Base-by-base conservation (phyloP, 1,139 yeast genomes). In the Blastobotrys raffinosifermentans region DNA sequence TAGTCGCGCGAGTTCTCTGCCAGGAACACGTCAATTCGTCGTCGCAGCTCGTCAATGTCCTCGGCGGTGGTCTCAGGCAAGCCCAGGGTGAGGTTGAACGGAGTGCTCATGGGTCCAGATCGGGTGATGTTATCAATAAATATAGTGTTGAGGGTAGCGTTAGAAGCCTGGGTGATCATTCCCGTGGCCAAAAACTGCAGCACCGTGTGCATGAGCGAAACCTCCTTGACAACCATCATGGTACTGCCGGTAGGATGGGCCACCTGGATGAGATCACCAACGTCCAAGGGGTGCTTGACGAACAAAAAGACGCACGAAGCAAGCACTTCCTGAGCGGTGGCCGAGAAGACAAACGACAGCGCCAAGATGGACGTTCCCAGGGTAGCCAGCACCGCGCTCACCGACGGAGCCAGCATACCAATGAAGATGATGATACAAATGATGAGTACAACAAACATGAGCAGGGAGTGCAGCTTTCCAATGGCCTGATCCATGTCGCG, bases 211-310 rank as follows among this genome's bases (percentile, higher is more conserved):
- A 64, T 50, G 17, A 66, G 55, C 11, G 66, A 58, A 33, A 65
- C 48, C 32, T 64, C 63, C 8, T 48, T 44, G 18, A 62, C 69
- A 3, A 45, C 41, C 54, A 63, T 52, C 9, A 41, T 42, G 5
- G 47, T 42, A 20, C 38, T 34, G 18, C 44, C 53, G 2, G 45
- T 38, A 15, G 48, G 50, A 14, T 44, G 35, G 16, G 48, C 37
- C 32, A 64, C 57, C 33, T 51, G 52, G 10, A 64, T 63, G 31
- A 63, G 48, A 34, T 66, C 70, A 15, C 69, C 69, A n/a, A 64
- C 63, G 41, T 66, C 70, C 38, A 56, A 49, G 3, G 70, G 70
- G 39, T 66, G 70, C 51, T 66, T 66, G 39, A 63, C 68, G 39
- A 66, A 66, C 39, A 66, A 44, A 43, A 63, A 66, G 6, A 66